phyloP scores from a whole-genome alignment of 345 rosid species.

The Gossypium raimondii region DNA sequence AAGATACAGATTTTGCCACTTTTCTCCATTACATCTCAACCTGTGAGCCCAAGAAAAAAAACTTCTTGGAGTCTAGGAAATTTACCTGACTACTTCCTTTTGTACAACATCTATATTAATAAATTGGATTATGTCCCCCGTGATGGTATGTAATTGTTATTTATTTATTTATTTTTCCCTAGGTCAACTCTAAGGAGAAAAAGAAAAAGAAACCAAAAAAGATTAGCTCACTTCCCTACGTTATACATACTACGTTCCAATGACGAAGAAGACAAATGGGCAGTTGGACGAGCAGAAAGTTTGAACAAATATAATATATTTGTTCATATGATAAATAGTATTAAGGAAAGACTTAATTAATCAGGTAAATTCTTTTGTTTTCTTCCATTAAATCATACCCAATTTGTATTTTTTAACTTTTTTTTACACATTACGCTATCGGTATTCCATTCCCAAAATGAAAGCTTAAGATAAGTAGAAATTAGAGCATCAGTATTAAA shows the following conservation, averaged over 20 bases:
- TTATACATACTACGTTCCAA: background rate
- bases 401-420: no score
- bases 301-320: background rate
- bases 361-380: no score
- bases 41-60: slow-evolving; percentile 70
- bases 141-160: background rate
- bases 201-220: background rate
- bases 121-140: no score
- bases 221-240: background rate
- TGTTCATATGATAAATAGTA: background rate
- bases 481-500: background rate
- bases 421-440: background rate
- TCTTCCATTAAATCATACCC: no score
- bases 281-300: background rate
- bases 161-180: background rate
- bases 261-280: background rate
- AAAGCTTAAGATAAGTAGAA: background rate
- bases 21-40: slow-evolving; percentile 65
- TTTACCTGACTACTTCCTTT: background rate
- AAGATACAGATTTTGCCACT: slow-evolving; percentile 60
- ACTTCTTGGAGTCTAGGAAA: slow-evolving; percentile 75
- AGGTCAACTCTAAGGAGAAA: background rate
- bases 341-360: background rate
- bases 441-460: background rate
- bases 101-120: no score